Evolutionary conservation across 176 grass and related monocot genomes (phyloP).

Genomic region (Canna indica): DNA sequence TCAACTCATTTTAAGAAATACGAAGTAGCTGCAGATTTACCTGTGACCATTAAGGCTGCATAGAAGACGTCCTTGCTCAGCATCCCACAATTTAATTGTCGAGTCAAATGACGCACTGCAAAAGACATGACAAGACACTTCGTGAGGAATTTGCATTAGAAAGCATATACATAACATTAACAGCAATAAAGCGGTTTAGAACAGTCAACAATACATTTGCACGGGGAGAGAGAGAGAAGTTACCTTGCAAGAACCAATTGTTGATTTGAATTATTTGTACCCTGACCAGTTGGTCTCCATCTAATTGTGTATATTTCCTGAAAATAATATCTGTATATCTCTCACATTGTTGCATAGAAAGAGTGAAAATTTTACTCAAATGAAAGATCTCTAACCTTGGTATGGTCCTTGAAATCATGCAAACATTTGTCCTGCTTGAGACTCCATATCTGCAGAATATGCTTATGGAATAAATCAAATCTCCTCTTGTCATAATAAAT

Average conservation of each 20-base stretch:
- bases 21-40: not conserved
- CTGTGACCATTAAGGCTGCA: slow-evolving; percentile 81
- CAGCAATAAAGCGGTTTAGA: too few species aligned
- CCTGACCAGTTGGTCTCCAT: slow-evolving; percentile 86
- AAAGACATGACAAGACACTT: too few species aligned
- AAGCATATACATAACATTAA: too few species aligned
- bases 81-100: slow-evolving; percentile 87
- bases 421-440: slow-evolving; percentile 90
- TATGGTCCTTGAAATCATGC: slow-evolving; percentile 88
- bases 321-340: slow-evolving; percentile 13
- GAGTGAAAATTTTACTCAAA: slow-evolving; percentile 1
- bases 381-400: slow-evolving; percentile 42
- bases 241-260: slow-evolving; percentile 94
- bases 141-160: too few species aligned
- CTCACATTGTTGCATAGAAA: not conserved
- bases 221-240: not conserved
- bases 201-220: too few species aligned
- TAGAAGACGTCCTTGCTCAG: slow-evolving; percentile 67
- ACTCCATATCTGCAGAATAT: slow-evolving; percentile 81
- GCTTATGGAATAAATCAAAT: not conserved
- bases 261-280: slow-evolving; percentile 72
- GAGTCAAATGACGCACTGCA: slow-evolving; percentile 90
- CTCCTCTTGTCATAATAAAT: not conserved
- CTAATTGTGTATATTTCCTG: slow-evolving; percentile 99
- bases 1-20: not conserved